These are phyloP conservation scores for Cyclotella distinguenda DNA, from an alignment of 108 stramenopile genomes.

Conservation along the genomic window DNA sequence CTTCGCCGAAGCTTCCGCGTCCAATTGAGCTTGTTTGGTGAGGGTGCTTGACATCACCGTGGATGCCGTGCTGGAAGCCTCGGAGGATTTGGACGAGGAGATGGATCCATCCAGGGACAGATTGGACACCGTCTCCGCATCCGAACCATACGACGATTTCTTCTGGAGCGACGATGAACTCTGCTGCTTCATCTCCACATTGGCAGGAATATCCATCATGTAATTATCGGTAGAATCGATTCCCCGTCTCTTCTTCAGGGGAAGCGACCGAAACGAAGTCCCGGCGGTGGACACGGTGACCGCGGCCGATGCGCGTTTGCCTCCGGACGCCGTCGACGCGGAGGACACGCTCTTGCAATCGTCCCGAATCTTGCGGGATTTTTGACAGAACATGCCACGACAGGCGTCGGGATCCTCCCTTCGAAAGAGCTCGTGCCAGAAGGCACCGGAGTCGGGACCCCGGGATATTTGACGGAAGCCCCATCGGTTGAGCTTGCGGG, in stretches of 20 bases:
- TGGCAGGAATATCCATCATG: conserved; percentile 19
- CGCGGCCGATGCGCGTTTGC: conserved; percentile 16
- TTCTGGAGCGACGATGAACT: conserved; percentile 1
- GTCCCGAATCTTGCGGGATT: conserved; percentile 47
- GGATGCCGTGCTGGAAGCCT: background rate
- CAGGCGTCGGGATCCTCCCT: conserved; percentile 65
- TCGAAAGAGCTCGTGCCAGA: conserved; percentile 73
- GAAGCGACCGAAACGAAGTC: conserved; percentile 18
- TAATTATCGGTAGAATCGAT: background rate
- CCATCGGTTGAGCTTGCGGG: conserved; percentile 82
- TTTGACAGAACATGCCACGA: conserved; percentile 74
- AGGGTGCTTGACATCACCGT: conserved; percentile 10
- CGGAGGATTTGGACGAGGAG: background rate
- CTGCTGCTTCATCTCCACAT: conserved; percentile 22
- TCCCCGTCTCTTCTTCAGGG: conserved; percentile 40
- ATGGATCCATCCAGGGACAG: conserved; percentile 18
- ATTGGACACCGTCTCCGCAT: conserved; percentile 14
- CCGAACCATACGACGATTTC: background rate
- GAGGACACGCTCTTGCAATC: conserved; percentile 27
- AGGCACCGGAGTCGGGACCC: conserved; percentile 80
- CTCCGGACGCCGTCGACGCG: conserved; percentile 24
- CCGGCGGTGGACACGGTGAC: conserved; percentile 38
- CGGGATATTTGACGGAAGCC: conserved; percentile 82
- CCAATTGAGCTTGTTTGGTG: conserved; percentile 17
- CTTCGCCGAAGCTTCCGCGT: conserved; percentile 46